Conservation (phyloP, 495 filamentous ascomycete species). For the Lophiostoma macrostomum region DNA sequence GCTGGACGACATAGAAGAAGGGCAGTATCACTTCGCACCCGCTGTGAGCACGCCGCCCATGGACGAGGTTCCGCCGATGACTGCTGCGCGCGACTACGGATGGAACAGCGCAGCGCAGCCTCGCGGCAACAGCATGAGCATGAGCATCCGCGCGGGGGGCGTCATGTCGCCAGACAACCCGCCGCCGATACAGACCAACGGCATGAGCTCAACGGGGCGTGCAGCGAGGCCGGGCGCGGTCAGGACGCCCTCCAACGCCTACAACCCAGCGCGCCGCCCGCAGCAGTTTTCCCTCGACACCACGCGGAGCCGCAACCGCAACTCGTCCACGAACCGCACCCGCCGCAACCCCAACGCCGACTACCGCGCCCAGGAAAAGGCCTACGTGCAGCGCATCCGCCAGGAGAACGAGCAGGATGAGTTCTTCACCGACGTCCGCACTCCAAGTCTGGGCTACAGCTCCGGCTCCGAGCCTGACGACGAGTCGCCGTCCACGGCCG, state of each 20-base stretch:
- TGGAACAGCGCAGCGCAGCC: constrained; percentile 18
- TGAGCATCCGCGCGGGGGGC: constrained; percentile 1
- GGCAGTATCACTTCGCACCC: constrained; percentile 32
- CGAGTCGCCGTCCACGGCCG: constrained; percentile 80
- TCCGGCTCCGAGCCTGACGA: constrained; percentile 86
- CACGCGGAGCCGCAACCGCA: constrained; percentile 33
- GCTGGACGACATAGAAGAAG: constrained; percentile 17
- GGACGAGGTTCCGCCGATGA: constrained; percentile 26
- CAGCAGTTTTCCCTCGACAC: constrained; percentile 48
- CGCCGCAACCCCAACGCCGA: constrained; percentile 68
- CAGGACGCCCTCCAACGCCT: constrained; percentile 36
- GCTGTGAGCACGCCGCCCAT: constrained; percentile 22
- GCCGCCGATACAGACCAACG: constrained; percentile 31
- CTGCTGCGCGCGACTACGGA: constrained; percentile 4
- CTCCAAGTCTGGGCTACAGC: constrained; percentile 60
- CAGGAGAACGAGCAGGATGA: constrained; percentile 66
- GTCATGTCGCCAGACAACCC: constrained; percentile 10
- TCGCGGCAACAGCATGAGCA: background rate
- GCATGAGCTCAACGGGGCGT: constrained; percentile 24
- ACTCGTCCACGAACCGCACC: constrained; percentile 24
- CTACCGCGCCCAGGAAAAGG: constrained; percentile 77
- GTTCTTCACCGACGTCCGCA: constrained; percentile 70
- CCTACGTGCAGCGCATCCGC: constrained; percentile 72
- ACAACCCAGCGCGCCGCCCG: constrained; percentile 58
- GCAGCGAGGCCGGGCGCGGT: constrained; percentile 26